Evolutionary conservation across 2,329 filamentous ascomycete species (phyloP).

Genomic region (Venturia oleaginea): DNA sequence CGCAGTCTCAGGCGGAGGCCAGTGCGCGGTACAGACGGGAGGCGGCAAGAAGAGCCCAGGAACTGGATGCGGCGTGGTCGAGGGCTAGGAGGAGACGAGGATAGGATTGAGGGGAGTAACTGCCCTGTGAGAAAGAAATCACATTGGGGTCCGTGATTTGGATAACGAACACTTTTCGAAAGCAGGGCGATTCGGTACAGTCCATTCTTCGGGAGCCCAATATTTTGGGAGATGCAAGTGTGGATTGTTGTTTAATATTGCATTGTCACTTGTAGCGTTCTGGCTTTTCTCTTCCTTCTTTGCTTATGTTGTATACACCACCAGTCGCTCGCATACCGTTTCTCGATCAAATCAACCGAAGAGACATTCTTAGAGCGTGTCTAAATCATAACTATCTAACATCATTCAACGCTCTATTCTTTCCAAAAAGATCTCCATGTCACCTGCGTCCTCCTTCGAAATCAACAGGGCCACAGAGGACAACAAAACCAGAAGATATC

Average conservation of each 20-base stretch:
- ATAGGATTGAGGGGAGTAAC: neutral
- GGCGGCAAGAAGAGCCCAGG: constrained; percentile 35
- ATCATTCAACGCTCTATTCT: neutral
- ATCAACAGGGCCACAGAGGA: neutral
- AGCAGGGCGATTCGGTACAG: neutral
- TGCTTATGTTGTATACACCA: neutral
- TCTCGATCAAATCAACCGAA: neutral
- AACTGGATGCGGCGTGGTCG: constrained; percentile 37
- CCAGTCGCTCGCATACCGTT: neutral
- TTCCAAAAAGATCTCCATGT: too few relatives aligned
- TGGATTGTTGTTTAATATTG: neutral
- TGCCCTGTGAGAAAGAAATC: neutral
- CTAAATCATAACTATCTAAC: neutral
- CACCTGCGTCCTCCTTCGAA: neutral
- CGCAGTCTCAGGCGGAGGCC: constrained; percentile 38
- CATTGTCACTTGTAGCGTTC: neutral
- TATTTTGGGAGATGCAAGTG: neutral
- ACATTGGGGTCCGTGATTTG: neutral
- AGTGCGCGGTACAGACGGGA: constrained; percentile 29
- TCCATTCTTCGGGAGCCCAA: neutral
- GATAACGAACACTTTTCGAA: neutral
- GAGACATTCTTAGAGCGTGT: neutral
- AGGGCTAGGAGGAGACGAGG: constrained; percentile 19
- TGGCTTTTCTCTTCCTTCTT: neutral
- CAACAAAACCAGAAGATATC: neutral